These are phyloP conservation scores for Podospora comata DNA, from an alignment of 495 filamentous ascomycete genomes.

Conservation along the genomic window DNA sequence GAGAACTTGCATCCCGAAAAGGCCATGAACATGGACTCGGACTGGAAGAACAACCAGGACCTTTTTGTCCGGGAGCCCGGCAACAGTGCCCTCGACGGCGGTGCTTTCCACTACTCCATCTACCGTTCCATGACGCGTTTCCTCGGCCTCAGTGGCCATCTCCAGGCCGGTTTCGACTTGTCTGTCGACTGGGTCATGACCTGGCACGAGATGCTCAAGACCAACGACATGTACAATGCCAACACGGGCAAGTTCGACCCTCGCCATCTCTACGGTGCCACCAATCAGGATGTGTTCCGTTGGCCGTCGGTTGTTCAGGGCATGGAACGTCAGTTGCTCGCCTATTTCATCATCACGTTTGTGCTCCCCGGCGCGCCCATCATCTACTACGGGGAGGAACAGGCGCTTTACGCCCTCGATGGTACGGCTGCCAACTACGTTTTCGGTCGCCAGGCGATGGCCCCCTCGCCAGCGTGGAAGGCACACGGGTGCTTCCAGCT, in stretches of 20 bases:
- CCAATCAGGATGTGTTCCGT: constrained; percentile 73
- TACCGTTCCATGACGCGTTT: constrained; percentile 67
- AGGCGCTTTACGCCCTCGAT: constrained; percentile 65
- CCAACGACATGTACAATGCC: constrained; percentile 64
- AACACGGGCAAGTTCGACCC: constrained; percentile 68
- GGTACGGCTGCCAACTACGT: constrained; percentile 67
- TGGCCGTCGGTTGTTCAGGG: constrained; percentile 67
- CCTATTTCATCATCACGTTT: constrained; percentile 61
- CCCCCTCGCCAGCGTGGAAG: constrained; percentile 64
- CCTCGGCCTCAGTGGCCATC: constrained; percentile 61
- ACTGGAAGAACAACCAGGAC: constrained; percentile 39
- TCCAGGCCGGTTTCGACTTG: constrained; percentile 58
- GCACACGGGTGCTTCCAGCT: constrained; percentile 65
- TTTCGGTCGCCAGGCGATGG: constrained; percentile 67
- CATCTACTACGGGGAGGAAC: constrained; percentile 68
- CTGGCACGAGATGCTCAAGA: constrained; percentile 60
- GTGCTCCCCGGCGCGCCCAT: constrained; percentile 65
- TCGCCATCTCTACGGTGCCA: constrained; percentile 66
- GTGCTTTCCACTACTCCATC: constrained; percentile 70
- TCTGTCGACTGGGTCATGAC: constrained; percentile 59
- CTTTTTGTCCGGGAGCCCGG: constrained; percentile 57
- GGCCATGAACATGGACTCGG: constrained; percentile 2
- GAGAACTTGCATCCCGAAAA: constrained; percentile 39
- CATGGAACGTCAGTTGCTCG: constrained; percentile 59
- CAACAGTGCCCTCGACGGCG: constrained; percentile 59